Base-by-base conservation (phyloP, 2,329 filamentous ascomycete species). In the Fonsecaea pedrosoi region DNA sequence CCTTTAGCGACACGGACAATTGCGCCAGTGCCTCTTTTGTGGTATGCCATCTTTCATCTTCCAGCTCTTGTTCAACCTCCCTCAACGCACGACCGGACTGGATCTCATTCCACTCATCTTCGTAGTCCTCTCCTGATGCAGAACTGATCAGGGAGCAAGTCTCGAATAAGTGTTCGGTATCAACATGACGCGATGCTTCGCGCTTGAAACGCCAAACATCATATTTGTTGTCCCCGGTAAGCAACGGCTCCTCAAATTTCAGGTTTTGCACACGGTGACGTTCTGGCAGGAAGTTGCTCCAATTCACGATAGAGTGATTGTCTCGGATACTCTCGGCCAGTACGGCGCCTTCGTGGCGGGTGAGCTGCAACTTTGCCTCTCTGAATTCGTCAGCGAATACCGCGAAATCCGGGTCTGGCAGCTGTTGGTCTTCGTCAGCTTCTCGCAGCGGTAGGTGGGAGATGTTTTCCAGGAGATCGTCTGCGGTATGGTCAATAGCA, bases 161-260 rank as follows among this genome's bases (percentile, higher is more conserved):
- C 38, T 48, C 60, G 10, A 68, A 21, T 4, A 60, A 38, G 5
- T n/a, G 21, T 21, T 60, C 30, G 6, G 56, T 7, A 9, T 62
- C 58, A 8, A 37, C 35, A 4, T 54, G 32, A 21, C 34, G 48
- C 25, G 45, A 53, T 9, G 63, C 45, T 8, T 57, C 64, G 34
- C 63, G 73, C 15, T 74, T 74, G 65, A 85, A 81, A 3, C 67
- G 66, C n/a, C 74, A 67, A 60, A 84, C 68, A 69, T 85, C 83
- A 30, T 79, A 70, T 40, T 82, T 79, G 67, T 81, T 75, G 68
- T 85, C 82, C 2, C 75, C 77, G 2, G 64, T 53, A 42, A 73
- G 74, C 0, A 86, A 59, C 2, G 85, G 84, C 40, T 79, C 64
- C 60, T 85, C 82, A 9, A 81, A 65, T 67, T 81, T 85, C 42